phyloP scores from a whole-genome alignment of 768 basidiomycete species.

The Mrakia blollopis region DNA sequence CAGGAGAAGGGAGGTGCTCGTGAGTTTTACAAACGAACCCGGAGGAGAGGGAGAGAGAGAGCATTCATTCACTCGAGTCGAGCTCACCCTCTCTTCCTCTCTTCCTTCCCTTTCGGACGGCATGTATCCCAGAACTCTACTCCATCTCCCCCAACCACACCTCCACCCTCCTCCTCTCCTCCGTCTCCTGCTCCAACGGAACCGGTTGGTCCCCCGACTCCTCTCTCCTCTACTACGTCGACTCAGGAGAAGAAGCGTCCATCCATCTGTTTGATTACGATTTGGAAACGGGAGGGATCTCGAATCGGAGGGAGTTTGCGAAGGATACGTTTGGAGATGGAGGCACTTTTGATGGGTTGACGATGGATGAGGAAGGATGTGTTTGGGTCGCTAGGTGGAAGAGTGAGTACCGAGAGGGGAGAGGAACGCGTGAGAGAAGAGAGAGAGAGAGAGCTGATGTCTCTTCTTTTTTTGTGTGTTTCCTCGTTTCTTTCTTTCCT shows the following conservation, averaged over 20 bases:
- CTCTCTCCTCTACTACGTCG: conserved; percentile 59
- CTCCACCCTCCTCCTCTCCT: not conserved
- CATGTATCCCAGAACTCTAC: not conserved
- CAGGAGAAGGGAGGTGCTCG: conserved; percentile 1
- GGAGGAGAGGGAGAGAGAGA: not conserved
- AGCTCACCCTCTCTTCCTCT: not conserved
- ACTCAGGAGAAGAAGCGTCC: conserved; percentile 57
- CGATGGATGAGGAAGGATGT: conserved; percentile 13
- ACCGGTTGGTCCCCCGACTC: conserved; percentile 18
- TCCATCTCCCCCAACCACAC: not conserved
- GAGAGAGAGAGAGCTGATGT: not conserved
- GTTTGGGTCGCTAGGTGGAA: conserved; percentile 25
- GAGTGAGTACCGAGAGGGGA: conserved; percentile 14
- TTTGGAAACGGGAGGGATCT: conserved; percentile 52
- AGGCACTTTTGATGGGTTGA: conserved; percentile 26
- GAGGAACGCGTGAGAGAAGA: not conserved
- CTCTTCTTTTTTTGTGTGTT: no score
- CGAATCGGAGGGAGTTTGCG: conserved; percentile 55
- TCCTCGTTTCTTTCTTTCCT: no score
- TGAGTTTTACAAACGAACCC: not conserved
- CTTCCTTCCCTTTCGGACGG: not conserved
- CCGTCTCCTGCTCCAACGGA: conserved; percentile 22
- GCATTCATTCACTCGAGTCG: not conserved
- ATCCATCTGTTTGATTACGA: conserved; percentile 66
- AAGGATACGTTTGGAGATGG: not conserved